Evolutionary conservation across 306 rosid genomes (phyloP).

Genomic region (Begonia loranthoides): DNA sequence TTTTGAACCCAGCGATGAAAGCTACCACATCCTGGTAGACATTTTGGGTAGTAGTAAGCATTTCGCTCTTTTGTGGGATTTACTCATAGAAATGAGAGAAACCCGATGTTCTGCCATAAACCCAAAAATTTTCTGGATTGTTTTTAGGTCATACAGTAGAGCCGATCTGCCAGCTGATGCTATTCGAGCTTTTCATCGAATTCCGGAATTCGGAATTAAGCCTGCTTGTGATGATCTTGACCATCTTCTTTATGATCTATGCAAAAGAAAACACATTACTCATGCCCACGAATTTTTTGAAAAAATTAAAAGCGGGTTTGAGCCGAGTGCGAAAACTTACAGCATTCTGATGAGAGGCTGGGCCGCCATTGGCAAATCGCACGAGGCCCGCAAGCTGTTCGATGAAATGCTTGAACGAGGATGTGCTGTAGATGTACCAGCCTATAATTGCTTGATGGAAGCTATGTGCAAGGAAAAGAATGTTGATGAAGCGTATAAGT

Average conservation of each 20-base stretch:
- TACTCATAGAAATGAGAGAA: conserved; percentile 54
- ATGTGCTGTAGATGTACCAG: conserved; percentile 51
- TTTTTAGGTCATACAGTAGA: conserved; percentile 53
- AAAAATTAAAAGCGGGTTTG: conserved; percentile 35
- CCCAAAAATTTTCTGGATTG: conserved; percentile 53
- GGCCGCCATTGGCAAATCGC: conserved; percentile 51
- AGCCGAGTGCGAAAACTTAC: conserved; percentile 34
- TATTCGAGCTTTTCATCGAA: conserved; percentile 53
- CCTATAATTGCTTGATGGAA: conserved; percentile 49
- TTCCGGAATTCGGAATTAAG: conserved; percentile 64
- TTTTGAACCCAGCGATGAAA: conserved; percentile 48
- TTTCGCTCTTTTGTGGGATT: conserved; percentile 79
- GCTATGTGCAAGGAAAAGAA: conserved; percentile 64
- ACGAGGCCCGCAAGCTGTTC: conserved; percentile 50
- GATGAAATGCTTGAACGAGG: conserved; percentile 57
- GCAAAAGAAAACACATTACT: conserved; percentile 56
- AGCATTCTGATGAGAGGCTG: conserved; percentile 77
- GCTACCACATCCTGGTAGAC: conserved; percentile 59
- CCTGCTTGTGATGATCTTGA: conserved; percentile 53
- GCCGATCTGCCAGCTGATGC: conserved; percentile 74
- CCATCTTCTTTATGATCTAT: conserved; percentile 43
- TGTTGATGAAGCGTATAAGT: conserved; percentile 43
- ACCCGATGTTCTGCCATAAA: conserved; percentile 28
- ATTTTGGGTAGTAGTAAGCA: conserved; percentile 62
- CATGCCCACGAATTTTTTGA: conserved; percentile 66